phyloP scores from a whole-genome alignment of 306 rosid genomes.

The Alnus glutinosa region DNA sequence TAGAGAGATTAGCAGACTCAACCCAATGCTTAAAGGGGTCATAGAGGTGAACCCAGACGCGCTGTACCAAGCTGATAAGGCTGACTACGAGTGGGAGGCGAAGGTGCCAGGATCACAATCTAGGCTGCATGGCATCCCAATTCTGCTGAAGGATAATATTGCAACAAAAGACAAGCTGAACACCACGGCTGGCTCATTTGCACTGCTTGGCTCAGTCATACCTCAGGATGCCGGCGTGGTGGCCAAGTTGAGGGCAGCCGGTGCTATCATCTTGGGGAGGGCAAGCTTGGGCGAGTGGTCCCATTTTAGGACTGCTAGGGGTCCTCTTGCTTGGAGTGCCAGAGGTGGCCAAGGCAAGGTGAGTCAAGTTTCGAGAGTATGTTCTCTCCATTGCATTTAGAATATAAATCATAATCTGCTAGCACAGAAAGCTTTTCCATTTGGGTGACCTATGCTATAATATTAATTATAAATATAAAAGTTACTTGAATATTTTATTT shows the following conservation, averaged over 20 bases:
- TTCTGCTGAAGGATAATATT: conserved; percentile 63
- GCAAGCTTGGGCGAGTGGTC: conserved; percentile 68
- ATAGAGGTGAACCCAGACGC: conserved; percentile 70
- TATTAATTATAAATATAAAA: too few relatives aligned
- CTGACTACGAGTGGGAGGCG: conserved; percentile 38
- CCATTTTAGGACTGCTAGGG: conserved; percentile 3
- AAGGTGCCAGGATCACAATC: conserved; percentile 22
- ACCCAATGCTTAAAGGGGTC: conserved; percentile 45
- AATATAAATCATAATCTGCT: too few relatives aligned
- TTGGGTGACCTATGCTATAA: background rate
- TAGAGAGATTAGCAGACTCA: conserved; percentile 35
- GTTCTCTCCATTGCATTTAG: too few relatives aligned
- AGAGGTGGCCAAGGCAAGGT: conserved; percentile 66
- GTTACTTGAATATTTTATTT: too few relatives aligned
- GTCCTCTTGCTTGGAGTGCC: conserved; percentile 57
- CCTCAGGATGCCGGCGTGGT: conserved; percentile 70
- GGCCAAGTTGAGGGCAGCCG: conserved; percentile 55
- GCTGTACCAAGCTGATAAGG: conserved; percentile 44
- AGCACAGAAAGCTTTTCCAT: background rate
- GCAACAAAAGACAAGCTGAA: conserved; percentile 69
- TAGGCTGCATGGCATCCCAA: conserved; percentile 61
- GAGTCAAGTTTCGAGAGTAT: background rate
- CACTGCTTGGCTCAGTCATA: conserved; percentile 58
- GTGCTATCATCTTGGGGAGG: conserved; percentile 72
- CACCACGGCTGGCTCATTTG: conserved; percentile 67